Conservation (phyloP, 108 stramenopile species). For the Cylindrotheca closterium region DNA sequence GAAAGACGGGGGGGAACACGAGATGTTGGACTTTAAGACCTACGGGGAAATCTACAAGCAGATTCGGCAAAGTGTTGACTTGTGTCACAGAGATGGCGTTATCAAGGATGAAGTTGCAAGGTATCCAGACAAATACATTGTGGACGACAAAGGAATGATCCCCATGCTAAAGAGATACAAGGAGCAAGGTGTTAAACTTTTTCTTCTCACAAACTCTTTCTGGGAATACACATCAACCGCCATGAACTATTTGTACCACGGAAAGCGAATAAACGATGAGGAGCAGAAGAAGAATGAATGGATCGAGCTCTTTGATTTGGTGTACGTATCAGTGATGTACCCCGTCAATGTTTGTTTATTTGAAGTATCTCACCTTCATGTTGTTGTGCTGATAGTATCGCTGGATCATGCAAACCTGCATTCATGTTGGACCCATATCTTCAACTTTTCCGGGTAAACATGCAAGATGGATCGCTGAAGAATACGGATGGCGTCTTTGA, state of each 20-base stretch:
- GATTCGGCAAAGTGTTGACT: conserved; percentile 88
- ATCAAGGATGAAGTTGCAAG: conserved; percentile 93
- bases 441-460: conserved; percentile 86
- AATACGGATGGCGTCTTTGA: conserved; percentile 93
- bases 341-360: background rate
- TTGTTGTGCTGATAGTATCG: conserved; percentile 43
- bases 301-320: conserved; percentile 93
- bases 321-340: conserved; percentile 20
- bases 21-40: conserved; percentile 82
- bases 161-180: conserved; percentile 84
- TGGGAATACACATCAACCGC: conserved; percentile 96
- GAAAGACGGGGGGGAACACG: conserved; percentile 78
- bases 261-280: conserved; percentile 56
- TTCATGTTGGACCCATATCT: conserved; percentile 86
- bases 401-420: conserved; percentile 89
- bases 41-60: conserved; percentile 89
- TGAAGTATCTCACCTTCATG: background rate
- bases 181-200: conserved; percentile 83
- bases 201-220: conserved; percentile 92
- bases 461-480: conserved; percentile 69
- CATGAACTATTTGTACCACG: conserved; percentile 90
- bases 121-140: conserved; percentile 86
- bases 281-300: conserved; percentile 82
- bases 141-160: conserved; percentile 81
- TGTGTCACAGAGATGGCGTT: conserved; percentile 96